Evolutionary conservation across 495 filamentous ascomycete species (phyloP), one percentile per base, ranked within the genome.

Genomic region (Annulohypoxylon moriforme): DNA sequence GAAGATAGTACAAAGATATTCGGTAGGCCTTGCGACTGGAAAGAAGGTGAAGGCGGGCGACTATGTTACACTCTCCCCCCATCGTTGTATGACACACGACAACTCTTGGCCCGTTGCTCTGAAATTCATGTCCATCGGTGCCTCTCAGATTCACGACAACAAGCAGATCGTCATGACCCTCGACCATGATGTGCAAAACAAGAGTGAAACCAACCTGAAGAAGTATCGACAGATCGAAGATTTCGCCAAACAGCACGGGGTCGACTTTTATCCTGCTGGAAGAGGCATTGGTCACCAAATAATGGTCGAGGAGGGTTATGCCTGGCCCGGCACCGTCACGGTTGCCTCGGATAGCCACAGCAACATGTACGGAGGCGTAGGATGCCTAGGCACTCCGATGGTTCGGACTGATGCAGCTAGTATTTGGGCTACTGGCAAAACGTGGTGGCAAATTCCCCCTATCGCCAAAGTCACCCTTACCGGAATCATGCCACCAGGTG

Each of bases 121-220:
- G 49, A 97, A 99, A 80, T 96, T 94, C 83, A 91, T 93, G 88
- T 89, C 88, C 0, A 95, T 97, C 52, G 94, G 94, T n/a, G 94
- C 93, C 1, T 84, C 90, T 20, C 85, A 89, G 72, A 84, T 97
- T 62, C 84, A 93, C 73, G 80, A 93, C 78, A 85, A 85, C n/a
- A 67, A 81, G 4, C 94, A 97, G 82, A 84, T 96, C 7, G 91
- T 97, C 59, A 92, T 97, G 88, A 92, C 94, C 0, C 85, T 98
- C 6, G 95, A 98, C 78, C 96, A 98, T 75, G 94, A 98, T 71
- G 93, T 97, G 0, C 93, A 96, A 74, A 97, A 97, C 79, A 92
- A 91, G 80, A 89, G 81, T 74, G 92, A 93, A 49, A 78, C 88
- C 62, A 98, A 98, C 78, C 78, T 97, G 16, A 88, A 89, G 75